Evolutionary conservation across 169 alveolate genomes (phyloP), one percentile per base, ranked within the genome.

Genomic region (Perkinsus olseni): DNA sequence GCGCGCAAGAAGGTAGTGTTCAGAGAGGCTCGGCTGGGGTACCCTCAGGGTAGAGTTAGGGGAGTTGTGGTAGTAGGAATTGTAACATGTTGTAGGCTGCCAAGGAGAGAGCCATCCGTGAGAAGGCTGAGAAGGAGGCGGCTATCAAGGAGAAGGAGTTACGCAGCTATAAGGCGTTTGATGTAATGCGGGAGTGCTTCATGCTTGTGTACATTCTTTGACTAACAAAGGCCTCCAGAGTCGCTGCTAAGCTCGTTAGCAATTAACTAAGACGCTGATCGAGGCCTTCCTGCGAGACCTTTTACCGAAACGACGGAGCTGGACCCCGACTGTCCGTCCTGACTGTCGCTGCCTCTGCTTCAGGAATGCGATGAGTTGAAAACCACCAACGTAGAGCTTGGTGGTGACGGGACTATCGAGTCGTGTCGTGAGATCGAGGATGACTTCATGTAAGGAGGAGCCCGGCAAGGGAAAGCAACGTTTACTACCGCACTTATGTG

Each of bases 361-460:
- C 39, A 38, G 39, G 92, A 36, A 24, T 24, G 94, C 17, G 82
- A 62, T 24, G 82, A 62, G 82, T 62, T 62, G 82, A 62, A 62
- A 24, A 62, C 82, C 82, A 6, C 39, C 34, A 90, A 39, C n/a
- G 91, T 50, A 6, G 92, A 74, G 10, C 62, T 45, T 0, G 95
- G 94, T 34, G 82, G 82, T 62, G 95, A 93, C 40, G 95, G 95
- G 38, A 92, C 95, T 0, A 93, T 93, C 31, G 95, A 92, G 50
- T 90, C 94, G 28, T 93, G 95, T 48, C 74, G 93, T n/a, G 93
- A 91, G 37, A 92, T 92, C 10, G 95, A 93, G 37, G 95, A 93
- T 11, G 95, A 93, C 92, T 93, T 93, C 74, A 92, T 93, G 31
- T 93, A 39, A 62, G 82, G 36, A 8, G 1, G 82, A 45, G 62